Percentiles rank a stretch among this genome's conserved stretches.
Evolutionary conservation across 129 eudicot species (phyloP).

Genomic region (Artemisia tridentata): DNA sequence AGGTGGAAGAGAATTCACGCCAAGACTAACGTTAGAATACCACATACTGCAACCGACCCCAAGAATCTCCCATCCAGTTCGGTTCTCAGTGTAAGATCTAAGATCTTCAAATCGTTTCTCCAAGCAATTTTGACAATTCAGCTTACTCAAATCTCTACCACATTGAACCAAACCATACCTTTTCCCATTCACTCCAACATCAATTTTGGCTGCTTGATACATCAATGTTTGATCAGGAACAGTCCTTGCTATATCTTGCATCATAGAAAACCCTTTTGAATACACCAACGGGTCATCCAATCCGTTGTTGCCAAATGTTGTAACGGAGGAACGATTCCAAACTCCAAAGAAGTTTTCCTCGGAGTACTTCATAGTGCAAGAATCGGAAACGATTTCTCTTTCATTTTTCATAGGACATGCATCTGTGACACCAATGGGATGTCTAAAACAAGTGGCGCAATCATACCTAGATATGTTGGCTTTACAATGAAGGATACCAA

Average conservation of each 20-base stretch:
- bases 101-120: background rate
- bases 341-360: constrained; percentile 9
- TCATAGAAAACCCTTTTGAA: constrained; percentile 28
- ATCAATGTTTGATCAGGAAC: constrained; percentile 26
- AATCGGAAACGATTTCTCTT: background rate
- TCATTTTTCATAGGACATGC: background rate
- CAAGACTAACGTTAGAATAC: constrained; percentile 17
- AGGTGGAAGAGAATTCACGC: background rate
- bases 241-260: constrained; percentile 9
- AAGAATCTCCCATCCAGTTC: constrained; percentile 24
- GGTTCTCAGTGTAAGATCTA: background rate
- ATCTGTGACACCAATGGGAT: background rate
- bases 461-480: constrained; percentile 10
- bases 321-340: background rate
- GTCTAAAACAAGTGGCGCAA: constrained; percentile 10
- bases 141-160: constrained; percentile 26
- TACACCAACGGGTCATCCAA: constrained; percentile 18
- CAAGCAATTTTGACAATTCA: constrained; percentile 29
- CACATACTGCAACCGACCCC: constrained; percentile 34
- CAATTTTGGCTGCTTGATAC: constrained; percentile 9
- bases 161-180: constrained; percentile 36
- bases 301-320: background rate
- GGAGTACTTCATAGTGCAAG: constrained; percentile 18
- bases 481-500: constrained; percentile 20
- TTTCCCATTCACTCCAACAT: constrained; percentile 21